Evolutionary conservation across 1,284 basidiomycete genomes (phyloP).

Genomic region (Earliella scabrosa): DNA sequence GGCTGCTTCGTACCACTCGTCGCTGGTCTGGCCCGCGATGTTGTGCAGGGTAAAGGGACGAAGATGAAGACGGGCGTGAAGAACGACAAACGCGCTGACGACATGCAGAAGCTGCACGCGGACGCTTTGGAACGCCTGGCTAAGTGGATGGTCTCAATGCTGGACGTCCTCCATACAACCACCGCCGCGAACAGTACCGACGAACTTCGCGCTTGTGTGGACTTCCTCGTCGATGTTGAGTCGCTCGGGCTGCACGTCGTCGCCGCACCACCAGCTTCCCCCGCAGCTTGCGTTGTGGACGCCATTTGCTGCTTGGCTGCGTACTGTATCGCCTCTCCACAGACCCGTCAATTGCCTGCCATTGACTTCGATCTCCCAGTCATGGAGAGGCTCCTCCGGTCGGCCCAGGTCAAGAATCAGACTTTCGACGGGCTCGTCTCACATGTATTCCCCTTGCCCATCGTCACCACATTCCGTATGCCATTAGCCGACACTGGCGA

Average conservation of each 20-base stretch:
- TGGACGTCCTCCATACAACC: constrained; percentile 15
- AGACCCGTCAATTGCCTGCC: constrained; percentile 14
- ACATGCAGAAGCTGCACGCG: not conserved
- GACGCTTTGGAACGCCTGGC: constrained; percentile 26
- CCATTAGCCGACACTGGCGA: constrained; percentile 7
- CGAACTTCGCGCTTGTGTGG: constrained; percentile 19
- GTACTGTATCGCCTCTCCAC: constrained; percentile 30
- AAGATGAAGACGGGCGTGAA: not conserved
- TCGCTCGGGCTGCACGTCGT: constrained; percentile 17
- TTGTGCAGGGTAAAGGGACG: constrained; percentile 11
- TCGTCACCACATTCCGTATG: constrained; percentile 13
- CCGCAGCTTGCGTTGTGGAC: constrained; percentile 28
- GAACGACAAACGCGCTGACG: not conserved
- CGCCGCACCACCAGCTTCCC: constrained; percentile 7
- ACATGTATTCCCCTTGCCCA: constrained; percentile 18
- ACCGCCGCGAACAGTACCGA: not conserved
- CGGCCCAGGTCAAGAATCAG: constrained; percentile 11
- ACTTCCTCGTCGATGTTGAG: constrained; percentile 25
- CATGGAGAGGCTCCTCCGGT: constrained; percentile 29
- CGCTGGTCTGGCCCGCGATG: constrained; percentile 17
- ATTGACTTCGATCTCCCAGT: constrained; percentile 14
- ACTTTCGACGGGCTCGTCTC: constrained; percentile 22
- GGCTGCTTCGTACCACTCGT: constrained; percentile 30
- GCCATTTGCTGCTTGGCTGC: constrained; percentile 36
- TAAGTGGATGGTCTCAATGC: constrained; percentile 32